Evolutionary conservation across 2,329 filamentous ascomycete genomes (phyloP), one percentile per base, ranked within the genome.

Genomic region (Fusarium drepaniforme): DNA sequence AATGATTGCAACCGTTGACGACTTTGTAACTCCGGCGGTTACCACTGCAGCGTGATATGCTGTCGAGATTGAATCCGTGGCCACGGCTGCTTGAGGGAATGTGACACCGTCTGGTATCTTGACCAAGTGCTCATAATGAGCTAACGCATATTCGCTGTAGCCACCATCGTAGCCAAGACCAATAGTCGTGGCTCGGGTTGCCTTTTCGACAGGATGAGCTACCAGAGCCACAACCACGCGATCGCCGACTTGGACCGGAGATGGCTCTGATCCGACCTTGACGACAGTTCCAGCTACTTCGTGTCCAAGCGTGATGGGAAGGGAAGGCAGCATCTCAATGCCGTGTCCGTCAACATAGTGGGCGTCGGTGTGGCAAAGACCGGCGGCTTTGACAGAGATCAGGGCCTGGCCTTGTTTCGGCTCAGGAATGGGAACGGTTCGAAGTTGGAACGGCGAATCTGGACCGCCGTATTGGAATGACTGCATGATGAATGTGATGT

Each of bases 61-160:
- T 18, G 69, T 69, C n/a, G 69, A 60, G 13, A 69, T 66, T 11
- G 66, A 71, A 63, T 71, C 69, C 9, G 66, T 71, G 37, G 69
- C 69, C 12, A 71, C 69, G 9, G 68, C 68, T 5, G 66, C 68
- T 8, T 68, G 56, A 23, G 61, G 44, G 15, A 68, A 71, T 30
- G 56, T 30, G 3, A 71, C 69, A 8, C 21, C 49, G 49, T 71
- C 69, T 51, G 69, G 69, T 46, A 71, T 65, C 49, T 71, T 59
- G 8, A 59, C 57, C 23, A 59, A 18, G 8, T 59, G 37, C 25
- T 59, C 37, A 30, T 59, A 59, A 15, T 59, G 57, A 42, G 57
- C 57, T 6, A 59, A 42, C 37, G 57, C 57, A 16, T 30, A 59
- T 59, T 59, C 37, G 37, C 57, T 21, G 16, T 59, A 59, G 37